A percentile compares a stretch with the other conserved stretches of the same genome.
Evolutionary conservation across 192 early-diverging fungal genomes (phyloP).

Genomic region (Podila horticola): DNA sequence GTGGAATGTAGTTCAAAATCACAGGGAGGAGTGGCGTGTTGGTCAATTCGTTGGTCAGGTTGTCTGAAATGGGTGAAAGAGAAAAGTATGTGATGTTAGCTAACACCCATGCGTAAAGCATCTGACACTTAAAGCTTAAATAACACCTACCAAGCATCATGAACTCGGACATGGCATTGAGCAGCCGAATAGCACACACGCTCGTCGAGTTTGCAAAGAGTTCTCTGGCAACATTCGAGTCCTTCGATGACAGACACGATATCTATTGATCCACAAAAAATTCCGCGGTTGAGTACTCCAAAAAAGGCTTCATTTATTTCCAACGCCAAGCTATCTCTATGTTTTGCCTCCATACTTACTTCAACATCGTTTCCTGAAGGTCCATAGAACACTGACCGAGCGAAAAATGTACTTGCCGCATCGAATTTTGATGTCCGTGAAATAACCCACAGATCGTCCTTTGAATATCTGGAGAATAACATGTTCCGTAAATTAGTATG

Average conservation of each 20-base stretch:
- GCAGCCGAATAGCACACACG: constrained; percentile 53
- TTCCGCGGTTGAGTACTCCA: too few species aligned
- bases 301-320: not conserved
- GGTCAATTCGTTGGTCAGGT: constrained; percentile 41
- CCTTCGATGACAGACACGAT: constrained; percentile 50
- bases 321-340: not conserved
- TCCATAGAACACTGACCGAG: constrained; percentile 57
- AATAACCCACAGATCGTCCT: constrained; percentile 63
- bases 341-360: constrained; percentile 9
- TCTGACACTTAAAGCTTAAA: not conserved
- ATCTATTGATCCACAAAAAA: constrained; percentile 26
- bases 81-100: not conserved
- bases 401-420: constrained; percentile 54
- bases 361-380: constrained; percentile 55
- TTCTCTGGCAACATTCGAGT: constrained; percentile 41
- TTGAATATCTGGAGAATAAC: constrained; percentile 10
- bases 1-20: constrained; percentile 50
- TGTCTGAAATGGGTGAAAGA: constrained; percentile 30
- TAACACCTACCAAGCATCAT: constrained; percentile 60
- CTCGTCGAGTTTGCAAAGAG: constrained; percentile 9
- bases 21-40: constrained; percentile 50
- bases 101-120: too few species aligned
- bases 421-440: constrained; percentile 55
- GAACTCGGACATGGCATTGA: constrained; percentile 60
- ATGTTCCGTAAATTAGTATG: too few species aligned